Conservation (phyloP, 2,329 filamentous ascomycete genomes). For the Ascochyta viciae-villosae region DNA sequence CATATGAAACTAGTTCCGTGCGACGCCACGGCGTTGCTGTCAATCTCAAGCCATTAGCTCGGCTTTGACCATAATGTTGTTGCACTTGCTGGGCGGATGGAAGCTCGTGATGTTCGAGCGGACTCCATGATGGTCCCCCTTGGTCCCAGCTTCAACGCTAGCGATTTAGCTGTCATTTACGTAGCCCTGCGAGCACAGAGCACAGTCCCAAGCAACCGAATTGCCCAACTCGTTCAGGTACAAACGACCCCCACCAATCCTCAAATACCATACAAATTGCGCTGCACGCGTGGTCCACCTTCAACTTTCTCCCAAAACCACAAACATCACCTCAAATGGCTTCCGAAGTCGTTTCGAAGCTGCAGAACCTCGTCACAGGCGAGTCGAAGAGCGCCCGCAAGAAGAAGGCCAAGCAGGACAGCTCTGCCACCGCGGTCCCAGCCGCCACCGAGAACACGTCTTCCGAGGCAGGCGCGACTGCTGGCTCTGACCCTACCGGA, state of each 20-base stretch:
- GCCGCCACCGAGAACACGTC: constrained; percentile 49
- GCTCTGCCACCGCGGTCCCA: constrained; percentile 51
- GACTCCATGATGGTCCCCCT: constrained; percentile 9
- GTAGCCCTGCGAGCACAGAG: constrained; percentile 13
- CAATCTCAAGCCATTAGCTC: background rate
- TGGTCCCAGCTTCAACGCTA: constrained; percentile 11
- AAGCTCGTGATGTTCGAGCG: constrained; percentile 6
- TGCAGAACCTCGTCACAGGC: constrained; percentile 65
- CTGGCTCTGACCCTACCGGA: constrained; percentile 41
- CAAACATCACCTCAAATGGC: constrained; percentile 35
- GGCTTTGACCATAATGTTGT: background rate
- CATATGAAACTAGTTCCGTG: background rate
- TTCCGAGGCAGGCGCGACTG: constrained; percentile 37
- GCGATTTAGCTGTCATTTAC: constrained; percentile 4
- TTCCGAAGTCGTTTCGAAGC: constrained; percentile 69
- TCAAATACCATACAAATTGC: constrained; percentile 1
- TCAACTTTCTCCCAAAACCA: constrained; percentile 11
- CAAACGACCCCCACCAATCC: constrained; percentile 14
- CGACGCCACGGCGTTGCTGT: background rate
- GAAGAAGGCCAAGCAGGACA: constrained; percentile 57
- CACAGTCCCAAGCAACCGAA: constrained; percentile 7
- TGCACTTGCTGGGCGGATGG: too few relatives aligned
- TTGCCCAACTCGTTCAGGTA: constrained; percentile 17
- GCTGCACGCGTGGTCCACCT: constrained; percentile 25
- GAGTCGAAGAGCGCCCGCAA: constrained; percentile 62